Base-by-base conservation (phyloP, 352 stramenopile species). In the Phytophthora fragariaefolia region DNA sequence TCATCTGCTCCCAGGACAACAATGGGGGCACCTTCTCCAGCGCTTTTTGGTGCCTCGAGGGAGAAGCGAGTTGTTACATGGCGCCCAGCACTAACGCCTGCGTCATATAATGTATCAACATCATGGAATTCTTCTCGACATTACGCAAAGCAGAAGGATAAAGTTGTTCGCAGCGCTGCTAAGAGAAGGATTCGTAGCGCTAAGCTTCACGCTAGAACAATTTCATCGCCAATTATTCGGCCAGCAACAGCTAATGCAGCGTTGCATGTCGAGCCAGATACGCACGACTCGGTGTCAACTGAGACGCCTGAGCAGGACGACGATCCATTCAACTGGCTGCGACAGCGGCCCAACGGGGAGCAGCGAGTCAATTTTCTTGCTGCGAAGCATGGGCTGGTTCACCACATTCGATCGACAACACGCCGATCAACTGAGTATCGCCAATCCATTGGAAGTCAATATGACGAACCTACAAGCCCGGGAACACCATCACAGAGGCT, bases 271-370 rank as follows among this genome's bases (percentile, higher is more conserved):
- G 32, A 49, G 26, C 12, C 26, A 58, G 20, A 24, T 15, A 28
- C 28, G 36, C 18, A 23, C 42, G 40, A 54, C 23, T 12, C 10
- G 56, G 17, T 13, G 6, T 15, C 47, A 32, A 50, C 18, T 4
- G 24, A 67, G 24, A 34, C 17, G 5, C 18, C 17, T 12, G 54
- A 53, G 71, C 42, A 52, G 2, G 54, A 61, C 2, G 34, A 70
- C 18, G 80, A 92, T 32, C 76, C 82, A 20, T 88, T 92, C 46
- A 83, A 82, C 18, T 92, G 83, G 83, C 52, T 90, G 2, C 63
- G 80, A 3, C 57, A 66, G 32, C 78, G 76, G 27, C 76, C 77
- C 0, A 76, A 85, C 30, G 81, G 81, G 12, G 78, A 92, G 18
- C 71, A 84, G 4, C 80, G 82, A n/a, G 73, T 78, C 6, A 82